These are phyloP conservation scores for Pseudozyma thailandica DNA, from an alignment of 1,284 basidiomycete species.

Conservation along the genomic window DNA sequence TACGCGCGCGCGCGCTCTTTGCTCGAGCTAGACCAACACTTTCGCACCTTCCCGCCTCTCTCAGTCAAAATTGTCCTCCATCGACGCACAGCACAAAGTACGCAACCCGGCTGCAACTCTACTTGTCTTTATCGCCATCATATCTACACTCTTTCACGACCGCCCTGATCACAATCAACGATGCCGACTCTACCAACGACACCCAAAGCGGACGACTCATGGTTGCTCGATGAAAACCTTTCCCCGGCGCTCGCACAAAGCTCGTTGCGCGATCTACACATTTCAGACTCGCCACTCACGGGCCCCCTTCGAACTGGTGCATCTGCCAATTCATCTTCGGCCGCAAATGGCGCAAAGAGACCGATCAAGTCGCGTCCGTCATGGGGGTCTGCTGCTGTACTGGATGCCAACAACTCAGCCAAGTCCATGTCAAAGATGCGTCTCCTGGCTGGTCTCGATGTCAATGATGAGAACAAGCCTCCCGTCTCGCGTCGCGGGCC, in stretches of 20 bases:
- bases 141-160: not conserved
- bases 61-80: not conserved
- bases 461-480: slow-evolving; percentile 42
- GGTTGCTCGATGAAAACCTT: slow-evolving; percentile 42
- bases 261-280: slow-evolving; percentile 40
- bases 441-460: slow-evolving; percentile 35
- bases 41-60: not conserved
- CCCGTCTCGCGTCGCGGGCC: slow-evolving; percentile 24
- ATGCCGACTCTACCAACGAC: slow-evolving; percentile 43
- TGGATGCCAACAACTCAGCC: slow-evolving; percentile 30
- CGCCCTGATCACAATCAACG: not conserved
- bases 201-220: slow-evolving; percentile 40
- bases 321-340: slow-evolving; percentile 8
- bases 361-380: slow-evolving; percentile 42
- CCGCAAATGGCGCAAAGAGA: slow-evolving; percentile 11
- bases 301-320: slow-evolving; percentile 18
- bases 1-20: not conserved
- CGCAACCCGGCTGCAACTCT: not conserved
- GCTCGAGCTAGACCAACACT: slow-evolving; percentile 1
- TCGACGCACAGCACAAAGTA: not conserved
- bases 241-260: slow-evolving; percentile 31
- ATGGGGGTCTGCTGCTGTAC: slow-evolving; percentile 39
- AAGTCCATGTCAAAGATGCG: slow-evolving; percentile 46
- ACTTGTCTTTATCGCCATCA: not conserved
- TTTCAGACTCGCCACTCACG: slow-evolving; percentile 41